These are phyloP conservation scores for Alternaria sp. DNA, from an alignment of 2,329 filamentous ascomycete genomes.

Conservation along the genomic window DNA sequence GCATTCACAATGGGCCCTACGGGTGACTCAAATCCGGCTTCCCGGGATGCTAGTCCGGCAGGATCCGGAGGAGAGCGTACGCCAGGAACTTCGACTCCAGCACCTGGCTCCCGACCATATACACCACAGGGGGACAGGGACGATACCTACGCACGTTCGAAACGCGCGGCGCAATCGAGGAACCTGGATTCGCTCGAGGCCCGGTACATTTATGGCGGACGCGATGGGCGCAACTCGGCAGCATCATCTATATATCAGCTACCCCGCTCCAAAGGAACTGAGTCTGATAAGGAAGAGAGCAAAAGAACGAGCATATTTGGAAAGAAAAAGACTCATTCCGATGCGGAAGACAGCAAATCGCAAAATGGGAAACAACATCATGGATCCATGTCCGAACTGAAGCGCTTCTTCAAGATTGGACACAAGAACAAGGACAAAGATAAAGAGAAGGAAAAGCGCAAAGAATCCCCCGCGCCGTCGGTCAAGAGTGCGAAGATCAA, in stretches of 20 bases:
- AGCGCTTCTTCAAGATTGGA: slow-evolving; percentile 91
- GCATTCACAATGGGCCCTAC: slow-evolving; percentile 63
- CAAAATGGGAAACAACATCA: slow-evolving; percentile 54
- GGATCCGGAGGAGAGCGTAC: slow-evolving; percentile 59
- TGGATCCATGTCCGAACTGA: slow-evolving; percentile 91
- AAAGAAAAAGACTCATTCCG: slow-evolving; percentile 51
- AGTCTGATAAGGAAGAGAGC: slow-evolving; percentile 48
- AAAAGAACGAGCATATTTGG: slow-evolving; percentile 63
- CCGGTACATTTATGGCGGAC: slow-evolving; percentile 81
- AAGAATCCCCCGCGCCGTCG: slow-evolving; percentile 68
- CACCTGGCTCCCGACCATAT: slow-evolving; percentile 72
- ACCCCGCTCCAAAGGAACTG: slow-evolving; percentile 55
- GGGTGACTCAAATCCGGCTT: slow-evolving; percentile 61
- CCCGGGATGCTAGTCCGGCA: slow-evolving; percentile 68
- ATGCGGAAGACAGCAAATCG: slow-evolving; percentile 48
- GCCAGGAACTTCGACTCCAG: slow-evolving; percentile 60
- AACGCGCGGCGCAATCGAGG: slow-evolving; percentile 72
- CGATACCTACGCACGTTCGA: slow-evolving; percentile 86
- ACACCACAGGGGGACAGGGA: slow-evolving; percentile 80
- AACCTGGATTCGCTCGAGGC: slow-evolving; percentile 74
- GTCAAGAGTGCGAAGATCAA: slow-evolving; percentile 59
- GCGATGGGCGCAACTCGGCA: slow-evolving; percentile 65
- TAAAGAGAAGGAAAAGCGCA: slow-evolving; percentile 55
- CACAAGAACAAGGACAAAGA: slow-evolving; percentile 61
- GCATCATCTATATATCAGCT: slow-evolving; percentile 43